A percentile compares a stretch with the other conserved stretches of the same genome.
These are phyloP conservation scores for Sphaerulina populicola DNA, from an alignment of 2,329 filamentous ascomycete species.

Conservation along the genomic window DNA sequence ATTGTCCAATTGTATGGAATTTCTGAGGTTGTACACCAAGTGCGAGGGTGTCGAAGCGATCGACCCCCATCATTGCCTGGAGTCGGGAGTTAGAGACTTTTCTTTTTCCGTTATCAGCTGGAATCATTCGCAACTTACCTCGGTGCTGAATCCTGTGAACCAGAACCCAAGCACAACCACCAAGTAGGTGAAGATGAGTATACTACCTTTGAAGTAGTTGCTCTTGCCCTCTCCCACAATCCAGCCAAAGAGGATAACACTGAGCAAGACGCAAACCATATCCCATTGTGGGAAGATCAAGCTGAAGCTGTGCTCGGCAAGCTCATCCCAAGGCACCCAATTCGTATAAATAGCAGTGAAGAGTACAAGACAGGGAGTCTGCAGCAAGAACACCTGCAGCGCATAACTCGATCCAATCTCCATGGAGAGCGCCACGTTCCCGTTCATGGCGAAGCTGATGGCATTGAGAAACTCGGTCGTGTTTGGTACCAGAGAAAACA, in stretches of 20 bases:
- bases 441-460: constrained; percentile 99
- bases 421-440: constrained; percentile 97
- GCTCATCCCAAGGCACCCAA: constrained; percentile 47
- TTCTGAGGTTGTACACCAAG: constrained; percentile 14
- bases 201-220: constrained; percentile 99
- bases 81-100: constrained; percentile 6
- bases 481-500: constrained; percentile 95
- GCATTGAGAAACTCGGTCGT: constrained; percentile 98
- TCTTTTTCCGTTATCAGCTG: not conserved
- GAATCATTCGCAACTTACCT: constrained; percentile 28
- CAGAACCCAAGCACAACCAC: constrained; percentile 91
- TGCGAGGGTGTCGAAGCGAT: constrained; percentile 23
- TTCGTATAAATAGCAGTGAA: constrained; percentile 71
- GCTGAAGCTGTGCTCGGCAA: constrained; percentile 60
- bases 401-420: constrained; percentile 97
- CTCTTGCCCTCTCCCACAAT: constrained; percentile 98
- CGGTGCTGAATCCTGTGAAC: constrained; percentile 60
- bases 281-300: constrained; percentile 98
- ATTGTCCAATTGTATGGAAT: constrained; percentile 19
- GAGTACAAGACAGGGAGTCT: constrained; percentile 84
- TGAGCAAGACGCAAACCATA: constrained; percentile 93
- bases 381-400: constrained; percentile 86
- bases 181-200: constrained; percentile 83
- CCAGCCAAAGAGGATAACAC: constrained; percentile 91
- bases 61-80: constrained; percentile 23